Evolutionary conservation across 495 filamentous ascomycete species (phyloP).

Genomic region (Talaromyces adpressus): DNA sequence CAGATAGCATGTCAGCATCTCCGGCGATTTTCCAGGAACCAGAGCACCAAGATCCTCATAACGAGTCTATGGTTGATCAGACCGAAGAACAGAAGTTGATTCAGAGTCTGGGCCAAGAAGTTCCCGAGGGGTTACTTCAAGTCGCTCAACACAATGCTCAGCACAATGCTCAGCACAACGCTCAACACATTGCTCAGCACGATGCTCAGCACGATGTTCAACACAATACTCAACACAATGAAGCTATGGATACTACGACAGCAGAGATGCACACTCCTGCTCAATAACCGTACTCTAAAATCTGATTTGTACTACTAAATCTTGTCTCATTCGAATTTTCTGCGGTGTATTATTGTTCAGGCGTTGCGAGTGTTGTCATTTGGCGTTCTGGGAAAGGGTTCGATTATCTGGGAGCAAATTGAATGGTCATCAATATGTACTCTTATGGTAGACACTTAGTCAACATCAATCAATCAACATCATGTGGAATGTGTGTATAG

Average conservation of each 20-base stretch:
- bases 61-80: constrained; percentile 28
- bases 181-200: no score
- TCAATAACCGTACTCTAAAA: not conserved
- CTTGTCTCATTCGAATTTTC: not conserved
- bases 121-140: constrained; percentile 38
- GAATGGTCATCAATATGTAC: not conserved
- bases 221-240: constrained; percentile 13
- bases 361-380: not conserved
- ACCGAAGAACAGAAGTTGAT: constrained; percentile 43
- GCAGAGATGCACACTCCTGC: not conserved
- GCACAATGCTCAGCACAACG: not conserved
- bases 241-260: constrained; percentile 16
- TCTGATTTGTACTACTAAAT: not conserved
- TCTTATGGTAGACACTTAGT: not conserved
- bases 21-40: constrained; percentile 33
- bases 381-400: not conserved
- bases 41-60: constrained; percentile 14
- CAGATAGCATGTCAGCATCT: constrained; percentile 40
- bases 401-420: not conserved
- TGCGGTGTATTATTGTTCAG: not conserved
- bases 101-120: constrained; percentile 41
- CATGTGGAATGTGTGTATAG: not conserved
- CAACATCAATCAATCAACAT: not conserved
- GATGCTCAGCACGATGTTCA: not conserved
- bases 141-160: constrained; percentile 20